Evolutionary conservation across 1,139 yeast genomes (phyloP).

Genomic region (Kodamaea suecica): DNA sequence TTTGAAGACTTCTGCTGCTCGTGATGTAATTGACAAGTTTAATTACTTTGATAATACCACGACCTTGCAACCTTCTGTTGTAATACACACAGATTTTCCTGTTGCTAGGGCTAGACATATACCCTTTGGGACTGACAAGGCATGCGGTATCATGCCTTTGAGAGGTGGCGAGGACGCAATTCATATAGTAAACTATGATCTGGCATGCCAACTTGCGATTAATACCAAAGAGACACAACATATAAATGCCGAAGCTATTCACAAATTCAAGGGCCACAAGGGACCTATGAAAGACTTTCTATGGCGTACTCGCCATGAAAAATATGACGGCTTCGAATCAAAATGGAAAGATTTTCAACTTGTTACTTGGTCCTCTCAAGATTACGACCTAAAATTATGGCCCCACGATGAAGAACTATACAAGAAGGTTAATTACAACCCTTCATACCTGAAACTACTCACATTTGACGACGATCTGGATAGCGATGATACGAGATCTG

Average conservation of each 20-base stretch:
- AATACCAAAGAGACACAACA: constrained; percentile 27
- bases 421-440: constrained; percentile 55
- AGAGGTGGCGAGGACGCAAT: constrained; percentile 81
- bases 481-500: constrained; percentile 5
- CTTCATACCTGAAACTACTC: constrained; percentile 21
- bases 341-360: constrained; percentile 80
- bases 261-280: constrained; percentile 73
- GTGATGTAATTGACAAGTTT: constrained; percentile 17
- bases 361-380: constrained; percentile 88
- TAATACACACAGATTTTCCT: constrained; percentile 74
- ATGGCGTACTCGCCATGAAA: constrained; percentile 65
- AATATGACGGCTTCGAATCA: constrained; percentile 38
- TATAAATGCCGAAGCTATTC: constrained; percentile 35
- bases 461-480: constrained; percentile 6
- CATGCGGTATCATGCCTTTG: constrained; percentile 84
- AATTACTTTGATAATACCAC: constrained; percentile 23
- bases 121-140: constrained; percentile 81
- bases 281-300: constrained; percentile 85
- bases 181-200: constrained; percentile 57
- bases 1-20: constrained; percentile 31
- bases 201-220: constrained; percentile 41
- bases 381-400: constrained; percentile 83
- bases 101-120: constrained; percentile 83
- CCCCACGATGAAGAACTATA: constrained; percentile 53
- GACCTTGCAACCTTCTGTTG: constrained; percentile 46